Evolutionary conservation across 2,329 filamentous ascomycete genomes (phyloP).

Genomic region (Pseudogymnoascus sp.): DNA sequence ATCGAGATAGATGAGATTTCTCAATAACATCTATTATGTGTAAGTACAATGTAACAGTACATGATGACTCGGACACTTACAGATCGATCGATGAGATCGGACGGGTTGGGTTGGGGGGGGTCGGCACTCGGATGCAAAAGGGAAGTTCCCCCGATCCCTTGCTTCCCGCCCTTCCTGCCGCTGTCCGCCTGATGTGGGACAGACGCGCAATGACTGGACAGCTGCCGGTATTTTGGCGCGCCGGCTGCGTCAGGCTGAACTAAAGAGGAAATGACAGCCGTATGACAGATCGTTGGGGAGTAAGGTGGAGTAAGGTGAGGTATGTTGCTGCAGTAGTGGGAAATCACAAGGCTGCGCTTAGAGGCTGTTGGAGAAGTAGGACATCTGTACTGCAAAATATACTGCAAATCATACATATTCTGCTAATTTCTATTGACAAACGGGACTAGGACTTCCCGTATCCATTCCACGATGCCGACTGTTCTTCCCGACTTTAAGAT

Average conservation of each 20-base stretch:
- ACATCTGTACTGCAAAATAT: background rate
- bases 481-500: background rate
- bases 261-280: background rate
- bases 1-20: background rate
- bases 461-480: background rate
- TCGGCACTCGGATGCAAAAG: background rate
- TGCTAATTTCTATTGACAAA: background rate
- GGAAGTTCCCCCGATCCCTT: background rate
- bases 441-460: background rate
- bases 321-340: background rate
- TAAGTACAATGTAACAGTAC: background rate
- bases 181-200: conserved; percentile 1
- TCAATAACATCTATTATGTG: background rate
- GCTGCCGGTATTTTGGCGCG: background rate
- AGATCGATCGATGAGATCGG: conserved; percentile 3
- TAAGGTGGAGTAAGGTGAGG: background rate
- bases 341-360: background rate
- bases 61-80: background rate
- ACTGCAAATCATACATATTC: background rate
- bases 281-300: background rate
- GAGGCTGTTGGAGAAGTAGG: background rate
- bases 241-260: background rate
- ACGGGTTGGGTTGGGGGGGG: background rate
- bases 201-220: background rate
- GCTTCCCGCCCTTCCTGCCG: background rate